phyloP scores from a whole-genome alignment of 164 flowering plant species.

The Platanus orientalis region DNA sequence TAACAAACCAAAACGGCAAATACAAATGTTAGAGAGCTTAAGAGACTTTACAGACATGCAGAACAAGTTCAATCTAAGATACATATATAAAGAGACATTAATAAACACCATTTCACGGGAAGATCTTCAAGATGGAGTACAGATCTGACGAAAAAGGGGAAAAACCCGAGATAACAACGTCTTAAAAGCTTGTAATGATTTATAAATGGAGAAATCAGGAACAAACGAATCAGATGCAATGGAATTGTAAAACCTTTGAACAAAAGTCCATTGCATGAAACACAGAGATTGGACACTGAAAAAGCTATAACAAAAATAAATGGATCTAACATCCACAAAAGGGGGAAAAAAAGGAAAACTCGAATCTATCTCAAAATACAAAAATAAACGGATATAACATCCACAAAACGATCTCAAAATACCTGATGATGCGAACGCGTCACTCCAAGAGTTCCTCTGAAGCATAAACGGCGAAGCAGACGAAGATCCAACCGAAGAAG shows the following conservation, averaged over 20 bases:
- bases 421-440: slow-evolving; percentile 41
- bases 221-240: no score
- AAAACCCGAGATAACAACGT: background rate
- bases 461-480: slow-evolving; percentile 22
- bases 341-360: background rate
- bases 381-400: background rate
- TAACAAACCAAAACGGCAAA: background rate
- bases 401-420: background rate
- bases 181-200: background rate
- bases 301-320: background rate
- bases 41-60: background rate
- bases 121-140: background rate
- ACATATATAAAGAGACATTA: background rate
- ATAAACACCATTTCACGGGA: background rate
- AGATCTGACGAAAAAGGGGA: background rate
- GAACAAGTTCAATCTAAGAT: background rate
- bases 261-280: background rate
- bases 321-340: background rate
- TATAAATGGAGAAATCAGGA: no score
- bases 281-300: background rate
- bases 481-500: slow-evolving; percentile 24
- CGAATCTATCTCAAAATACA: background rate
- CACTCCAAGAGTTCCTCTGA: slow-evolving; percentile 40
- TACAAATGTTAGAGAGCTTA: background rate
- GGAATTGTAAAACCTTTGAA: background rate